Evolutionary conservation across 2,329 filamentous ascomycete species (phyloP), one percentile per base, ranked within the genome.

Genomic region (Cladosporium cucumerinum): DNA sequence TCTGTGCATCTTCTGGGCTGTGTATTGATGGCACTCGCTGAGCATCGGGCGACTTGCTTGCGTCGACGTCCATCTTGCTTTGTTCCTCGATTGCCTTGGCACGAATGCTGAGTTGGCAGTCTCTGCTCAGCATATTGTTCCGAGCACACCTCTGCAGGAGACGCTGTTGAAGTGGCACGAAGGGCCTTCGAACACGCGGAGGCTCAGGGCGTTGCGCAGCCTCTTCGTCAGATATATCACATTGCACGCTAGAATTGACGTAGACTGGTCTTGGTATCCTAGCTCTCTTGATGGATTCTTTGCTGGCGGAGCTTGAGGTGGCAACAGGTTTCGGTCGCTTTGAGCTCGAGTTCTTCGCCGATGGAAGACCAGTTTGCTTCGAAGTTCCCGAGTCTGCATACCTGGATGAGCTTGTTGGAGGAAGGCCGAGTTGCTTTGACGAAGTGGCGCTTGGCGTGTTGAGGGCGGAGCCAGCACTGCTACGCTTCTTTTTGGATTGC

Each of bases 401-500:
- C 54, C 70, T 73, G 16, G 69, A 72, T 4, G 73, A 70, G 54
- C 74, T 72, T 51, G 69, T 67, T 18, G 69, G 57, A 63, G 73
- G 71, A 32, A 74, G 72, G 39, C 73, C 73, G 12, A 76, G 71
- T 64, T 79, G 78, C 57, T 79, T 80, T 66, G 80, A 81, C 28
- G 79, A 75, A 28, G 76, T 74, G 66, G 78, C 73, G 67, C 78
- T 80, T 21, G 82, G 81, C 46, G 81, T 84, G 59, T 84, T 83
- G 61, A 85, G 78, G 16, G 76, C 79, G 23, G 84, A 85, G 58
- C 82, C 82, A 51, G 81, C 84, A 71, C 84, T 87, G 64, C 81
- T 81, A 71, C 87, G 85, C 69, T 81, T 85, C 73, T 83, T 85
- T 74, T 83, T 84, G 68, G 80, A 82, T 63, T 71, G 70, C 66